A percentile compares a stretch with the other conserved stretches of the same genome.
These are phyloP conservation scores for Lagenidium sp. DNA, from an alignment of 352 stramenopile species.

Conservation along the genomic window DNA sequence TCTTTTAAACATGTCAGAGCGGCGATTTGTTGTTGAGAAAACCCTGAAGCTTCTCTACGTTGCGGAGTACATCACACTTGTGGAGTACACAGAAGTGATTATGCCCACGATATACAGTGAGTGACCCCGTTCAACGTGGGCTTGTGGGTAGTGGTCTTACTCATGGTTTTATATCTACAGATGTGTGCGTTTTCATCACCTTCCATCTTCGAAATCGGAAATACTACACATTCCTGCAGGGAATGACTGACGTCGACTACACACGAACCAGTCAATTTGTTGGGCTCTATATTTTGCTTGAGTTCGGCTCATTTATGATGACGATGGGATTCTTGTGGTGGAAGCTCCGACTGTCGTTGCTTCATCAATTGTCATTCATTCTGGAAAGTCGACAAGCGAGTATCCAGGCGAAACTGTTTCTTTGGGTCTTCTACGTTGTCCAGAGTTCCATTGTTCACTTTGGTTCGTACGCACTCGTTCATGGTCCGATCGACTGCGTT, in stretches of 20 bases:
- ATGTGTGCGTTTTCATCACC: slow-evolving; percentile 12
- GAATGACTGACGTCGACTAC: background rate
- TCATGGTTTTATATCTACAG: no score
- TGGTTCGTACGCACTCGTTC: no score
- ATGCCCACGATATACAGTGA: slow-evolving; percentile 16
- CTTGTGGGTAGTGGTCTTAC: no score
- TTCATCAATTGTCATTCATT: slow-evolving; percentile 10
- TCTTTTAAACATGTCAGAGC: background rate
- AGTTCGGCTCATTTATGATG: slow-evolving; percentile 2
- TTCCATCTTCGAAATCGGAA: slow-evolving; percentile 9
- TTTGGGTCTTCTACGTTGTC: slow-evolving; percentile 4
- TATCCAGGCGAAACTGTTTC: slow-evolving; percentile 8
- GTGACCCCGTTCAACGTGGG: no score
- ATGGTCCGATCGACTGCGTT: no score
- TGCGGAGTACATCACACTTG: slow-evolving; percentile 14
- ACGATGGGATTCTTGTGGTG: slow-evolving; percentile 3
- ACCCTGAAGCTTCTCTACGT: slow-evolving; percentile 12
- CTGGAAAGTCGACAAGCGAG: background rate
- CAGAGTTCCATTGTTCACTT: slow-evolving; percentile 1
- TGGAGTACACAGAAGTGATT: slow-evolving; percentile 19
- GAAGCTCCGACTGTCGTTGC: slow-evolving; percentile 4
- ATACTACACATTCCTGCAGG: slow-evolving; percentile 20
- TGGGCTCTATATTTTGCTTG: slow-evolving; percentile 7
- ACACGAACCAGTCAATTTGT: no score
- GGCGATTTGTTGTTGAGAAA: background rate